Conservation (phyloP, 768 basidiomycete species). For the Daedaleopsis sinensis region DNA sequence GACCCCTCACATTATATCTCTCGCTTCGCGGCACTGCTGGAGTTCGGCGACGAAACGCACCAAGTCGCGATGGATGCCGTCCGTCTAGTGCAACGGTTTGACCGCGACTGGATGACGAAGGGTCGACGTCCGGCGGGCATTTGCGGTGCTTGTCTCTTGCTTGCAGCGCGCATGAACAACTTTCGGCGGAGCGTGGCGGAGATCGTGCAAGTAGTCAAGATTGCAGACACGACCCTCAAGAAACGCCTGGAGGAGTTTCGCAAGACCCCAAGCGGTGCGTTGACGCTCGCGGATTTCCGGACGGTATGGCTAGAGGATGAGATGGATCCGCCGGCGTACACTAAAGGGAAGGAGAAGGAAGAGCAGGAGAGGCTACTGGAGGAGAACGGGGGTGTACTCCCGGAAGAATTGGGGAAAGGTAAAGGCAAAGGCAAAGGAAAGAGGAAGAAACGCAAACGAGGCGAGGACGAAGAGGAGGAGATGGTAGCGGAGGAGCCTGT, state of each 20-base stretch:
- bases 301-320: conserved; percentile 91
- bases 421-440: conserved; percentile 39
- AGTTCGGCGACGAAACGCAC: conserved; percentile 94
- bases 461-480: conserved; percentile 39
- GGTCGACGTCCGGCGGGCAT: conserved; percentile 96
- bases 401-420: conserved; percentile 31
- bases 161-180: conserved; percentile 99
- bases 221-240: conserved; percentile 92
- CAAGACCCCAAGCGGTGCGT: conserved; percentile 78
- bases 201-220: conserved; percentile 98
- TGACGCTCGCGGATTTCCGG: conserved; percentile 89
- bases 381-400: conserved; percentile 31
- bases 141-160: conserved; percentile 92
- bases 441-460: conserved; percentile 40
- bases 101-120: conserved; percentile 96
- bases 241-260: conserved; percentile 96
- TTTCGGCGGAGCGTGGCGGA: conserved; percentile 92
- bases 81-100: conserved; percentile 91
- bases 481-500: conserved; percentile 35
- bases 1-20: conserved; percentile 97
- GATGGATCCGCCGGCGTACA: conserved; percentile 90
- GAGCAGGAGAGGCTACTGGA: conserved; percentile 50
- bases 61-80: conserved; percentile 92
- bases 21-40: conserved; percentile 91
- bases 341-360: conserved; percentile 73